A percentile compares a stretch with the other conserved stretches of the same genome.
phyloP scores from a whole-genome alignment of 805 yeast genomes.

The Tetrapisispora iriomotensis region DNA sequence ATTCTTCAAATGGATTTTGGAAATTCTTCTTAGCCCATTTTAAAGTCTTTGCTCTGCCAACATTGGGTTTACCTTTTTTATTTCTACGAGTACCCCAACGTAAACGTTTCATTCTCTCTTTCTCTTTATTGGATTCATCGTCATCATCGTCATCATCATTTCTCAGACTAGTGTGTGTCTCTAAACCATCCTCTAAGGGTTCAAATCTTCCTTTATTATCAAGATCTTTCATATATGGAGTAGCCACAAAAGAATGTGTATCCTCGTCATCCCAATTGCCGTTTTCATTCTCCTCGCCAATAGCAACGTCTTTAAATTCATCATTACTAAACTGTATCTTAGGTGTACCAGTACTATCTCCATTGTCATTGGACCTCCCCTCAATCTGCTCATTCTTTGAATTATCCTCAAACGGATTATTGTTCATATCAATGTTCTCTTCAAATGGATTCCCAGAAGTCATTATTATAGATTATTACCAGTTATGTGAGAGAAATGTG shows the following conservation, averaged over 20 bases:
- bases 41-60: slow-evolving; percentile 53
- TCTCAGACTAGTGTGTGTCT: slow-evolving; percentile 6
- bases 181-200: slow-evolving; percentile 15
- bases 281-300: slow-evolving; percentile 6
- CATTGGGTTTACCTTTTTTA: slow-evolving; percentile 55
- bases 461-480: slow-evolving; percentile 8
- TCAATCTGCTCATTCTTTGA: slow-evolving; percentile 4
- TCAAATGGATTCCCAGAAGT: slow-evolving; percentile 24
- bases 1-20: slow-evolving; percentile 24
- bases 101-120: slow-evolving; percentile 47
- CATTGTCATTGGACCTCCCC: slow-evolving; percentile 8
- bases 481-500: too few species aligned
- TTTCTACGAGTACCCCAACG: slow-evolving; percentile 88
- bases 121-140: slow-evolving; percentile 4
- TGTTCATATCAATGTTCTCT: slow-evolving; percentile 20
- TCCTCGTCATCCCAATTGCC: slow-evolving; percentile 8
- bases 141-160: slow-evolving; percentile 8
- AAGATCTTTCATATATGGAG: slow-evolving; percentile 15
- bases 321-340: slow-evolving; percentile 3
- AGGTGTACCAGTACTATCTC: slow-evolving; percentile 5
- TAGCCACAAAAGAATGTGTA: slow-evolving; percentile 18
- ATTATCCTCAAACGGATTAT: slow-evolving; percentile 5
- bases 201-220: slow-evolving; percentile 16
- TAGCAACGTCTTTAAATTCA: slow-evolving; percentile 12
- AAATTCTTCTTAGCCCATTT: slow-evolving; percentile 35